phyloP scores from a whole-genome alignment of 306 rosid genomes.

The Prunus kanzakura region DNA sequence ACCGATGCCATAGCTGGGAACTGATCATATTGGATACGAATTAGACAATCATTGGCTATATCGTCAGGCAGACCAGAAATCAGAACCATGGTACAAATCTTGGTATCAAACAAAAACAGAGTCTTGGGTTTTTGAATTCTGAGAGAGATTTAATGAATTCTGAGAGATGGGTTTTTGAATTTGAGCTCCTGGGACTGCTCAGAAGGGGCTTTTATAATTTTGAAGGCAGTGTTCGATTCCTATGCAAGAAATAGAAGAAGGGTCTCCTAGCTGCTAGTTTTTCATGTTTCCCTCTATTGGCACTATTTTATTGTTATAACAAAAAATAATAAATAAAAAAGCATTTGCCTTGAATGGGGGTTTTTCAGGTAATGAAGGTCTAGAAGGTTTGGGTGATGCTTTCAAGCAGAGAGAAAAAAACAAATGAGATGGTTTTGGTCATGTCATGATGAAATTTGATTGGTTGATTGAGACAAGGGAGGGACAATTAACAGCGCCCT shows the following conservation, averaged over 20 bases:
- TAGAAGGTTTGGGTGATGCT: neutral
- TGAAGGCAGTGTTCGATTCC: neutral
- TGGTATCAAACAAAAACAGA: neutral
- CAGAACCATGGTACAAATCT: constrained; percentile 40
- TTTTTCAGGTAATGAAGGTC: neutral
- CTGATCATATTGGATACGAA: constrained; percentile 39
- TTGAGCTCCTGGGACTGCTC: neutral
- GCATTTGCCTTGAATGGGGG: too few species aligned
- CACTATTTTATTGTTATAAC: neutral
- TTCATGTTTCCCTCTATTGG: neutral
- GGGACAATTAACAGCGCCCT: neutral
- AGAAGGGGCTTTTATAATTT: neutral
- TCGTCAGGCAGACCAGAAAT: constrained; percentile 74
- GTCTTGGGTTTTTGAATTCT: neutral
- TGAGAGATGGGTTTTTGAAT: neutral
- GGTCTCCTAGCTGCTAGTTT: neutral
- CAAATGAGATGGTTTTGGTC: too few species aligned
- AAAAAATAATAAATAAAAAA: too few species aligned
- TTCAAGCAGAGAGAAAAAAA: too few species aligned
- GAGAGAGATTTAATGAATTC: neutral
- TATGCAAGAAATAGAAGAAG: neutral
- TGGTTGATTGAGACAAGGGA: neutral
- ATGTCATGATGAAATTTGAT: neutral
- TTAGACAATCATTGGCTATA: constrained; percentile 52
- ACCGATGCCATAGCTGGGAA: constrained; percentile 42